Base-by-base conservation (phyloP, 2,329 filamentous ascomycete genomes). In the Xylariaceae sp. region DNA sequence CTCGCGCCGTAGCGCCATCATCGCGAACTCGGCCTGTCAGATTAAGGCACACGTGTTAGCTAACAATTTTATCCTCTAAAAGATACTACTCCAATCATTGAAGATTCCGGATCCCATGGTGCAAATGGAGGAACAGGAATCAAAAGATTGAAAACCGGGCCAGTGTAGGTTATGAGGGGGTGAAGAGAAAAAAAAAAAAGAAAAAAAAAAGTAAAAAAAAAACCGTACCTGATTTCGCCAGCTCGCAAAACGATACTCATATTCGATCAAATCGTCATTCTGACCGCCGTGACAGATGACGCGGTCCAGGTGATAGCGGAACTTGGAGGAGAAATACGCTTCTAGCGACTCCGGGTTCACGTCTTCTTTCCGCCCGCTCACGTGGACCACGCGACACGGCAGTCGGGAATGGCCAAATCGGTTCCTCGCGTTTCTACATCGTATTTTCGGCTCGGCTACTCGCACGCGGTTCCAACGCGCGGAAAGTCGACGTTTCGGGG, bases 181-280 rank as follows among this genome's bases (percentile, higher is more conserved):
- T 6, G 5, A 49, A 41, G 37, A 6, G 8, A 3, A 34, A 34
- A 34, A 34, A 11, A 37, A 37, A 9, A 37, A 3, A 37, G 4
- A 37, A 3, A 2, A 7, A 32, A 47, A n/a, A 32, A 27, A 3
- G 2, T 4, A 7, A 1, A 11, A 34, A 6, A 12, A 11, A 34
- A 6, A n/a, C 27, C 46, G 31, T 48, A 51, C 53, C 44, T 55
- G 53, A 45, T 43, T 47, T 30, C 46, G 41, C 52, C 53, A 58
- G 34, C 49, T 43, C 11, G 31, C 47, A 35, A 59, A 56, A 26
- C 48, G 57, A 31, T 54, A 59, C 29, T 56, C 50, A 39, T 53
- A 54, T 29, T 51, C 42, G 2, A 2, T 46, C 26, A 6, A 4
- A 4, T 48, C 53, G 27, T 34, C 35, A 11, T 45, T 30, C 30